These are phyloP conservation scores for Phylloporus scabripes DNA, from an alignment of 768 basidiomycete genomes.

Conservation along the genomic window DNA sequence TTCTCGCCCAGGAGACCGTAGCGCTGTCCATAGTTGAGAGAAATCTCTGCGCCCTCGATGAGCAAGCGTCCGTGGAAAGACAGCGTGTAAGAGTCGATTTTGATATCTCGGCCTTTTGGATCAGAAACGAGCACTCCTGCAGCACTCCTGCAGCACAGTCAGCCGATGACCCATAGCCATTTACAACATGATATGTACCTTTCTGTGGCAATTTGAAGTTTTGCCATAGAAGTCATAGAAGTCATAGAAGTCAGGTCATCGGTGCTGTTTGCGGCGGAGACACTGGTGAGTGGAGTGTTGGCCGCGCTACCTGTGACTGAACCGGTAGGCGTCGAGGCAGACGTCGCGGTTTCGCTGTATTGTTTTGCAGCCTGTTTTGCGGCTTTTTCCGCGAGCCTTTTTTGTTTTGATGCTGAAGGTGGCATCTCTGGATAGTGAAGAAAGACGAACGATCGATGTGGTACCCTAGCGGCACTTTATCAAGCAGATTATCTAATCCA, in stretches of 20 bases:
- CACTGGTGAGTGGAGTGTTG: conserved; percentile 78
- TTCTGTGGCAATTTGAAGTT: conserved; percentile 84
- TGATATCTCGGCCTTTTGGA: conserved; percentile 89
- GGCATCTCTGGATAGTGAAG: conserved; percentile 42
- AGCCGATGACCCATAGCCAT: background rate
- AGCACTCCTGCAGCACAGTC: conserved; percentile 56
- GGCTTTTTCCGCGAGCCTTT: conserved; percentile 92
- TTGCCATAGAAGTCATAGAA: conserved; percentile 84
- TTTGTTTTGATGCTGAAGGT: conserved; percentile 83
- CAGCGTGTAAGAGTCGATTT: conserved; percentile 91
- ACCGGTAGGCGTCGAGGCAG: conserved; percentile 57
- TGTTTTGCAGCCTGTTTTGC: conserved; percentile 69
- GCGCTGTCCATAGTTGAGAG: conserved; percentile 85
- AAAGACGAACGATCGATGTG: conserved; percentile 26
- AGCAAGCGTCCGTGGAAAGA: conserved; percentile 95
- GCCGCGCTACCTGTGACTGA: conserved; percentile 58
- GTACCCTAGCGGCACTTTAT: conserved; percentile 11
- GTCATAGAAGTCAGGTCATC: conserved; percentile 76
- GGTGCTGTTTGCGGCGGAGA: conserved; percentile 71
- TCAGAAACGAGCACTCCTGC: conserved; percentile 93
- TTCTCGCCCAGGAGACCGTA: conserved; percentile 97
- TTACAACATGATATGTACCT: conserved; percentile 44
- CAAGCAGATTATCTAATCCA: conserved; percentile 26
- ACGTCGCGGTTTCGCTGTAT: conserved; percentile 38
- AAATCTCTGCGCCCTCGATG: conserved; percentile 58